Conservation (phyloP, 2,329 filamentous ascomycete genomes). For the Acrocalymma vagum region DNA sequence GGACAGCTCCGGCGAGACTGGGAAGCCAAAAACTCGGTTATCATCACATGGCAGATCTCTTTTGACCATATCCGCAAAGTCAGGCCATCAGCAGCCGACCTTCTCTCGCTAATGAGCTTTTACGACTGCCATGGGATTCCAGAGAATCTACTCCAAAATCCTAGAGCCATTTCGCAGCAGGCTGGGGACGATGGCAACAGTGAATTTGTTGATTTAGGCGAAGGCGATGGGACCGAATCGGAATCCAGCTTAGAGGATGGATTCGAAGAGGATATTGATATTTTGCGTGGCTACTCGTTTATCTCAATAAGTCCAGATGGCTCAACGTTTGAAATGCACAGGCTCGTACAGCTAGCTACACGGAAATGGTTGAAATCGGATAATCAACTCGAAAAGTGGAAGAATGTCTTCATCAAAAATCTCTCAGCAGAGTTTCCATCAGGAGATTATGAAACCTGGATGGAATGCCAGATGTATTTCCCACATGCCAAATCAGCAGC, state of each 20-base stretch:
- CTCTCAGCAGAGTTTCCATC: conserved; percentile 4
- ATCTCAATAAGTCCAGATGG: neutral
- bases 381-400: conserved; percentile 6
- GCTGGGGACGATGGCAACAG: neutral
- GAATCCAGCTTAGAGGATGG: conserved; percentile 2
- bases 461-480: conserved; percentile 35
- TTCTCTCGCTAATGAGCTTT: conserved; percentile 56
- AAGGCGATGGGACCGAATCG: neutral
- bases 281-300: conserved; percentile 12
- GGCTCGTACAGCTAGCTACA: conserved; percentile 16
- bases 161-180: no score
- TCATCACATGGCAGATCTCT: conserved; percentile 42
- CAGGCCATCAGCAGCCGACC: conserved; percentile 42
- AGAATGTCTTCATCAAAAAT: neutral
- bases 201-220: neutral
- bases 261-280: conserved; percentile 9
- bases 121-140: conserved; percentile 54
- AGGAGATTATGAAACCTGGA: conserved; percentile 24
- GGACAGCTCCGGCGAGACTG: conserved; percentile 39
- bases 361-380: conserved; percentile 13
- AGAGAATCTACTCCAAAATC: conserved; percentile 31
- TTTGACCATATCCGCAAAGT: conserved; percentile 39
- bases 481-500: conserved; percentile 31
- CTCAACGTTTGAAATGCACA: conserved; percentile 8
- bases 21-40: conserved; percentile 42